A percentile compares a stretch with the other conserved stretches of the same genome.
Conservation (phyloP, 1,284 basidiomycete species). For the Mycosarcoma mackinlayi region DNA sequence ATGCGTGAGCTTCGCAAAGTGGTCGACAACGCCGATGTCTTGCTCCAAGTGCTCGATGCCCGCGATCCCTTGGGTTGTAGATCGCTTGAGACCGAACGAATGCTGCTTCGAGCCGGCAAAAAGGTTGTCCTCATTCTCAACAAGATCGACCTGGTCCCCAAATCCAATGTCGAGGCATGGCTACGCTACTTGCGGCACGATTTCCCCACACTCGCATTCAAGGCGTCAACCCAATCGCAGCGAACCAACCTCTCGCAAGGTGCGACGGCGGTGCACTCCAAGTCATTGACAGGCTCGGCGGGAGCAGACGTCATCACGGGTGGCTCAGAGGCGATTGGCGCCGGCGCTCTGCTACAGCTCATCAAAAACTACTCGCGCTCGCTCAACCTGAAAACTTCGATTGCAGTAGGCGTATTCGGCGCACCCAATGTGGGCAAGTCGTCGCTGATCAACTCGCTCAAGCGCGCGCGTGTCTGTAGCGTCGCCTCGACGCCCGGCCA, state of each 20-base stretch:
- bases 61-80: conserved; percentile 72
- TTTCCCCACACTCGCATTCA: conserved; percentile 93
- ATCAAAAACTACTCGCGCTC: conserved; percentile 84
- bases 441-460: conserved; percentile 92
- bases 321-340: conserved; percentile 70
- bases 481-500: conserved; percentile 96
- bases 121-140: conserved; percentile 58
- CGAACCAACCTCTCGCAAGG: conserved; percentile 74
- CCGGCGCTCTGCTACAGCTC: conserved; percentile 79
- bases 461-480: conserved; percentile 77
- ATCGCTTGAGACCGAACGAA: conserved; percentile 55
- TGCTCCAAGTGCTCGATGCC: conserved; percentile 71
- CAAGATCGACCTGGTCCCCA: conserved; percentile 78
- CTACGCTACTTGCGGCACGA: conserved; percentile 87
- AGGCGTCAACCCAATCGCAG: conserved; percentile 83
- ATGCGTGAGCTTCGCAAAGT: conserved; percentile 81
- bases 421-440: conserved; percentile 99
- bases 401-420: conserved; percentile 91
- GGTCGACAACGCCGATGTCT: conserved; percentile 89
- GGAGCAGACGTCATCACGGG: conserved; percentile 25
- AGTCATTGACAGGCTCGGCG: background rate
- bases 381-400: conserved; percentile 58
- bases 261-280: conserved; percentile 21
- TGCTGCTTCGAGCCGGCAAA: conserved; percentile 58
- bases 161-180: conserved; percentile 89